These are phyloP conservation scores for Aciculosporium take DNA, from an alignment of 2,329 filamentous ascomycete species.

Conservation along the genomic window DNA sequence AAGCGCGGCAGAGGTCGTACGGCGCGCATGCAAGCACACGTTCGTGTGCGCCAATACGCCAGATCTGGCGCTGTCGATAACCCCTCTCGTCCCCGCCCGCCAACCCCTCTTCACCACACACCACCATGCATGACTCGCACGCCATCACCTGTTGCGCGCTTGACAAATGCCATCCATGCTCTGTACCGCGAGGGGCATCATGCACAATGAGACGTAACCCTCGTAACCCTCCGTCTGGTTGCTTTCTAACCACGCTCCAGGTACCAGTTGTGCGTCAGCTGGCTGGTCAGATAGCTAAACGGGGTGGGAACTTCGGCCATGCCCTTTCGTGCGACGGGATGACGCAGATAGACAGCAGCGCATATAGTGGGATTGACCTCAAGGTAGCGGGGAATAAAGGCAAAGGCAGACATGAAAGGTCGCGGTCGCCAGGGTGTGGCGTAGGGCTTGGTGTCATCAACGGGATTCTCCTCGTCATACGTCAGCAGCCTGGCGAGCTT, in stretches of 20 bases:
- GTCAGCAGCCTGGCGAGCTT: constrained; percentile 43
- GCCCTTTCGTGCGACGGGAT: constrained; percentile 79
- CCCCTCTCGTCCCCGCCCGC: not conserved
- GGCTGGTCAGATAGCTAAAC: constrained; percentile 54
- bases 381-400: constrained; percentile 86
- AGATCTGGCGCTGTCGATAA: not conserved
- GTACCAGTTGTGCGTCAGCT: constrained; percentile 90
- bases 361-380: constrained; percentile 98
- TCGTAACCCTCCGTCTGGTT: no score
- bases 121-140: not conserved
- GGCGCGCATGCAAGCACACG: not conserved
- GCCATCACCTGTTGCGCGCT: not conserved
- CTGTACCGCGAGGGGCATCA: no score
- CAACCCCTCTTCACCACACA: not conserved
- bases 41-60: not conserved
- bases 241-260: constrained; percentile 55
- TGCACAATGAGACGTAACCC: not conserved
- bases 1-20: not conserved
- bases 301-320: constrained; percentile 74
- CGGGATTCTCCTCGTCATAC: constrained; percentile 57
- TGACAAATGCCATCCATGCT: not conserved
- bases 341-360: constrained; percentile 83
- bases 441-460: constrained; percentile 70
- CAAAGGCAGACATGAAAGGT: constrained; percentile 79
- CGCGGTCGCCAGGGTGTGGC: constrained; percentile 80